Conservation (phyloP, 352 stramenopile genomes). For the Aphanomyces cochlioides region DNA sequence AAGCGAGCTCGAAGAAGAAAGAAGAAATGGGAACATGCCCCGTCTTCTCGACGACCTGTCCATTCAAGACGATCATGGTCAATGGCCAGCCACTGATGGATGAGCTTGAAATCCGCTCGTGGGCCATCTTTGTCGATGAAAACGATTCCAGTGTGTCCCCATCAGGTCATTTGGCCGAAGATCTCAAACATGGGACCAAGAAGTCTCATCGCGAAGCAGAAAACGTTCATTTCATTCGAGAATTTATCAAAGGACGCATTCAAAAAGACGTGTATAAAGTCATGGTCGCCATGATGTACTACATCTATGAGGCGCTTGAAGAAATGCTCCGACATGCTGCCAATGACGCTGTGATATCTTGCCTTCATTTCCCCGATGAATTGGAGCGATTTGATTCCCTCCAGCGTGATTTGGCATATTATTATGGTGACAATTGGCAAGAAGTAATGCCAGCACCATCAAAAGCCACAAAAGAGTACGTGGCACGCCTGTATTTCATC, state of each 20-base stretch:
- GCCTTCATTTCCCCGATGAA: conserved; percentile 52
- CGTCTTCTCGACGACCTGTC: conserved; percentile 25
- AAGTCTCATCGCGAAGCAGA: conserved; percentile 64
- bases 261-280: conserved; percentile 51
- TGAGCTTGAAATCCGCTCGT: conserved; percentile 23
- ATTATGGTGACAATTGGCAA: conserved; percentile 47
- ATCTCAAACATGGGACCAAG: conserved; percentile 62
- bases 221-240: conserved; percentile 71
- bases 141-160: not conserved
- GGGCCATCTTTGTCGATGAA: conserved; percentile 16
- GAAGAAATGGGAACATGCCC: conserved; percentile 19
- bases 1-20: conserved; percentile 20
- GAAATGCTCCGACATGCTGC: conserved; percentile 12
- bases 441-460: conserved; percentile 34
- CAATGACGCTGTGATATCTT: conserved; percentile 38
- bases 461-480: conserved; percentile 55
- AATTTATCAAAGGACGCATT: conserved; percentile 70
- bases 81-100: conserved; percentile 21
- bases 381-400: conserved; percentile 40
- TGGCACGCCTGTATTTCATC: conserved; percentile 51
- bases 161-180: conserved; percentile 39
- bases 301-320: conserved; percentile 64
- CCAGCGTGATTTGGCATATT: conserved; percentile 54
- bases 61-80: conserved; percentile 29
- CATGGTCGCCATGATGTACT: conserved; percentile 54